Base-by-base conservation (phyloP, 2,329 filamentous ascomycete genomes). In the Fusarium torulosum region DNA sequence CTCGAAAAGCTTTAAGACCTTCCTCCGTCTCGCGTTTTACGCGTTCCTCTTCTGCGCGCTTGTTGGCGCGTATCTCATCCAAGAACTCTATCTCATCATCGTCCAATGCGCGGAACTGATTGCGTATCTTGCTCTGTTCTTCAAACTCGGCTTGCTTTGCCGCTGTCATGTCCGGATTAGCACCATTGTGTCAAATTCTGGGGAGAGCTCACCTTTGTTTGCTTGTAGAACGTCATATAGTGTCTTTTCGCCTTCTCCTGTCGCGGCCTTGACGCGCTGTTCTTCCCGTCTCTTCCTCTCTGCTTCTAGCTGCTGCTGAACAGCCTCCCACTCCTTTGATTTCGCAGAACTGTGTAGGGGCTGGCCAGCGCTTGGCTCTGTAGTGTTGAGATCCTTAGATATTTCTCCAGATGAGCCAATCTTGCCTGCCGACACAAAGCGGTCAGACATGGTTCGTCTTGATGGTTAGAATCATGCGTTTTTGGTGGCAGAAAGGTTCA, bases 91-190 rank as follows among this genome's bases (percentile, higher is more conserved):
- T 84, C 80, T 95, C 92, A 75, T 94, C 91, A 61, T 93, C 91
- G 75, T 95, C 90, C 29, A 96, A 83, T 4, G 90, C 84, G 38
- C 90, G 87, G 76, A 94, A 94, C 80, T 95, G 92, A 73, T 95
- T 92, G 74, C 88, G 87, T 52, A 95, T 81, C 67, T 85, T 85
- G 66, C 85, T 86, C 66, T 89, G 84, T 77, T 95, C 92, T 76
- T 94, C 92, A 76, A 94, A 93, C 10, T 90, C 91, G 20, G 92
- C 91, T 79, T 95, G 91, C 78, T 94, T 95, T 59, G 91, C 91
- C 67, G 89, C 91, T 91, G 58, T 52, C 27, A 17, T 37, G 47
- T 50, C 29, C 38, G 38, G 15, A 44, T 58, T 33, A 45, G 31
- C 31, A 27, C 15, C 46, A 15, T 14, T 19, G 15, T 13, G 45